Conservation (phyloP, 129 eudicot species). For the Rutidosis leptorrhynchoides region DNA sequence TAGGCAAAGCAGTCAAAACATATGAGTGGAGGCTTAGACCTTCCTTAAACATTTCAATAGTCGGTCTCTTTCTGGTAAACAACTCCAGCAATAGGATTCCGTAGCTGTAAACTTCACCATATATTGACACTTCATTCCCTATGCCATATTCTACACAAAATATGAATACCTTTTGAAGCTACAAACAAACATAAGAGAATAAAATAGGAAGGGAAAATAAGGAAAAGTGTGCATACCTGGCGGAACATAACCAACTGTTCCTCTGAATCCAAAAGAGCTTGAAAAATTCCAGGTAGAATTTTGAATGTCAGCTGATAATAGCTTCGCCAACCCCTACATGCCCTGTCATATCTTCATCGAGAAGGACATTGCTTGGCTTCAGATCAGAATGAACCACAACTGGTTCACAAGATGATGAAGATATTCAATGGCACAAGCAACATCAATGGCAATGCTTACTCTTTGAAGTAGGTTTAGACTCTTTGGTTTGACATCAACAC, state of each 20-base stretch:
- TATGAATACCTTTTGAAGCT: not conserved
- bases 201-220: too few species aligned
- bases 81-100: slow-evolving; percentile 33
- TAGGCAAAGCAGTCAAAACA: too few species aligned
- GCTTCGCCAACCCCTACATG: slow-evolving; percentile 33
- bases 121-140: slow-evolving; percentile 29
- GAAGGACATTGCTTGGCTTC: too few species aligned
- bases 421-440: too few species aligned
- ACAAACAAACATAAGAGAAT: too few species aligned
- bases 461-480: not conserved
- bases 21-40: slow-evolving; percentile 30
- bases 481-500: slow-evolving; percentile 23
- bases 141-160: slow-evolving; percentile 35
- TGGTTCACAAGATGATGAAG: too few species aligned
- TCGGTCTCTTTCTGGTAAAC: slow-evolving; percentile 19
- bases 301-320: slow-evolving; percentile 9
- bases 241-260: too few species aligned
- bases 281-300: slow-evolving; percentile 3
- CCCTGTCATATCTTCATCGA: slow-evolving; percentile 35
- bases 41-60: slow-evolving; percentile 10
- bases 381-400: too few species aligned
- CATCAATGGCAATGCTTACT: slow-evolving; percentile 40
- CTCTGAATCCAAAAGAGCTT: too few species aligned
- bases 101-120: slow-evolving; percentile 29
- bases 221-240: not conserved